Conservation (phyloP, 805 yeast species). For the Maudiozyma barnettii region DNA sequence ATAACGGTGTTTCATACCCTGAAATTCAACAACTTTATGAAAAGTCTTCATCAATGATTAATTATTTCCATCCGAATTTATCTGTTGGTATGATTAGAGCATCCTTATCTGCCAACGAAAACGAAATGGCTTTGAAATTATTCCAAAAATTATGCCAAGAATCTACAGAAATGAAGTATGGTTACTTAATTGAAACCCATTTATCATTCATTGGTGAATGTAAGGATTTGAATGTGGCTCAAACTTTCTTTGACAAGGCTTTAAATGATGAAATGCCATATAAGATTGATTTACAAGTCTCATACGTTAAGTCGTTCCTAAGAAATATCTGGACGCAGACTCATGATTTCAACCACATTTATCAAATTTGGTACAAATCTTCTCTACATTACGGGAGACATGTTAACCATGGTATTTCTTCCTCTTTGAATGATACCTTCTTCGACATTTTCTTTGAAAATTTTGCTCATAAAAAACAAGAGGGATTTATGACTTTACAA, state of each 20-base stretch:
- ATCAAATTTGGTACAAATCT: slow-evolving; percentile 54
- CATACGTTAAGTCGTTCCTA: slow-evolving; percentile 57
- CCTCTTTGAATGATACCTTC: slow-evolving; percentile 61
- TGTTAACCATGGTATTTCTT: slow-evolving; percentile 58
- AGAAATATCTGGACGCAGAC: slow-evolving; percentile 50
- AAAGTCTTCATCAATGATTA: slow-evolving; percentile 30
- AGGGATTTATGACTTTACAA: slow-evolving; percentile 50
- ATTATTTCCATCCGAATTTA: slow-evolving; percentile 37
- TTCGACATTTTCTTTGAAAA: slow-evolving; percentile 57
- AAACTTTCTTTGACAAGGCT: slow-evolving; percentile 66
- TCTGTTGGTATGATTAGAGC: slow-evolving; percentile 68
- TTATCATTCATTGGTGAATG: slow-evolving; percentile 70
- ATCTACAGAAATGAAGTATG: slow-evolving; percentile 37
- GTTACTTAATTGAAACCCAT: slow-evolving; percentile 64
- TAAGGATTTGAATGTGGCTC: slow-evolving; percentile 61
- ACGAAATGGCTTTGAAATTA: slow-evolving; percentile 52
- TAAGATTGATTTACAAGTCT: slow-evolving; percentile 58
- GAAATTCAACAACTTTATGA: slow-evolving; percentile 52
- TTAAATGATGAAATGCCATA: slow-evolving; percentile 64
- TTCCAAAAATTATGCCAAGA: slow-evolving; percentile 52
- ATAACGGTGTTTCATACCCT: slow-evolving; percentile 50
- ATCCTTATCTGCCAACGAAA: slow-evolving; percentile 54
- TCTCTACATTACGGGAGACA: slow-evolving; percentile 49
- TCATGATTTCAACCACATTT: slow-evolving; percentile 47
- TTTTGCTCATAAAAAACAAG: slow-evolving; percentile 39